phyloP scores from a whole-genome alignment of 306 rosid species.

The Dalbergia cultrata region DNA sequence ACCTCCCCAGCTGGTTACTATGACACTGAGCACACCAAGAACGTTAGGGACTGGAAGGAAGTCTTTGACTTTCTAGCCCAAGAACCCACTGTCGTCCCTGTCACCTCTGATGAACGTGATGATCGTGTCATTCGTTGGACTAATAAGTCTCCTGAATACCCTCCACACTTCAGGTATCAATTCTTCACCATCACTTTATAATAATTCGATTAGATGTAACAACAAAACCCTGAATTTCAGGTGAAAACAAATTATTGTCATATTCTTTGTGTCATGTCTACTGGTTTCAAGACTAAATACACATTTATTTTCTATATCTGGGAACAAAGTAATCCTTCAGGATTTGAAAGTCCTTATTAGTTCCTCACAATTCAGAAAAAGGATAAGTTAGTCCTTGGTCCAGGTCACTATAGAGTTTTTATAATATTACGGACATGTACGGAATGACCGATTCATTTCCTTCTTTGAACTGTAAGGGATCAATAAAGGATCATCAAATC shows the following conservation, averaged over 20 bases:
- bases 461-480: no score
- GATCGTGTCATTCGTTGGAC: conserved; percentile 48
- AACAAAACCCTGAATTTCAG: neutral
- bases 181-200: conserved; percentile 16
- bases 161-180: conserved; percentile 63
- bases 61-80: conserved; percentile 57
- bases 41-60: conserved; percentile 90
- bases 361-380: no score
- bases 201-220: no score
- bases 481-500: no score
- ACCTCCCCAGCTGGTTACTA: conserved; percentile 54
- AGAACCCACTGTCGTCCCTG: conserved; percentile 62
- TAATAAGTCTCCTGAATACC: conserved; percentile 64
- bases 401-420: no score
- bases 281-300: no score
- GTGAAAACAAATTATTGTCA: neutral
- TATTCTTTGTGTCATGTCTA: neutral
- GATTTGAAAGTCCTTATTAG: no score
- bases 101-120: conserved; percentile 52
- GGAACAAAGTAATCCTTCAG: no score
- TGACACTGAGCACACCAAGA: conserved; percentile 76
- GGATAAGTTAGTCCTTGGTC: no score
- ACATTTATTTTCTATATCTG: no score
- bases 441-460: no score
- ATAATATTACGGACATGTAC: no score